Evolutionary conservation across 2,329 filamentous ascomycete genomes (phyloP).

Genomic region (Trematosphaeria pertusa): DNA sequence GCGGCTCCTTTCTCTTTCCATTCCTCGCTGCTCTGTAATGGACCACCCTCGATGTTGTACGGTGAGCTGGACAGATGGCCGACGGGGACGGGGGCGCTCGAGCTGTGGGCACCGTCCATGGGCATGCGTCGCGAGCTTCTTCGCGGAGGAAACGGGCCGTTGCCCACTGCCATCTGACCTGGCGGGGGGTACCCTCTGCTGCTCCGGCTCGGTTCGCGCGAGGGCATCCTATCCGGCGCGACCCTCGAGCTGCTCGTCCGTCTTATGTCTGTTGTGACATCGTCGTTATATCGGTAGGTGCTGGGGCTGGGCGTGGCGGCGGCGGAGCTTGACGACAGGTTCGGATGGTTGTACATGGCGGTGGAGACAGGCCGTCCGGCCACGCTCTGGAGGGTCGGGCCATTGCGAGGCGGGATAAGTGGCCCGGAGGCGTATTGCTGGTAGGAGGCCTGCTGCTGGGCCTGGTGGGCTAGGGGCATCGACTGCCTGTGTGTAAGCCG

Average conservation of each 20-base stretch:
- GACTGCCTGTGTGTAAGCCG: conserved; percentile 52
- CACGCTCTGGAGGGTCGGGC: conserved; percentile 36
- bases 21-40: conserved; percentile 77
- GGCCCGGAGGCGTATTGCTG: conserved; percentile 36
- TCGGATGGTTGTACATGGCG: conserved; percentile 57
- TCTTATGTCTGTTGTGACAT: conserved; percentile 46
- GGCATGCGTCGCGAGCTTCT: conserved; percentile 77
- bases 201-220: conserved; percentile 72
- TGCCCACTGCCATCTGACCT: conserved; percentile 60
- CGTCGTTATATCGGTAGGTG: conserved; percentile 57
- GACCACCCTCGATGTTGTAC: conserved; percentile 65
- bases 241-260: conserved; percentile 70
- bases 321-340: conserved; percentile 55
- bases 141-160: conserved; percentile 73
- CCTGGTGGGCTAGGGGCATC: conserved; percentile 52
- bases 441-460: conserved; percentile 46
- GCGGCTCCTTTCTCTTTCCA: conserved; percentile 97
- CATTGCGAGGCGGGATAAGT: conserved; percentile 35
- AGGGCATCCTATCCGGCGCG: conserved; percentile 66
- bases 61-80: conserved; percentile 44
- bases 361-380: conserved; percentile 52
- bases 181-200: conserved; percentile 72
- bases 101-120: conserved; percentile 50
- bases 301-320: conserved; percentile 45
- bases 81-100: conserved; percentile 19